Base-by-base conservation (phyloP, 179 eudicot species). In the Nepenthes alata region DNA sequence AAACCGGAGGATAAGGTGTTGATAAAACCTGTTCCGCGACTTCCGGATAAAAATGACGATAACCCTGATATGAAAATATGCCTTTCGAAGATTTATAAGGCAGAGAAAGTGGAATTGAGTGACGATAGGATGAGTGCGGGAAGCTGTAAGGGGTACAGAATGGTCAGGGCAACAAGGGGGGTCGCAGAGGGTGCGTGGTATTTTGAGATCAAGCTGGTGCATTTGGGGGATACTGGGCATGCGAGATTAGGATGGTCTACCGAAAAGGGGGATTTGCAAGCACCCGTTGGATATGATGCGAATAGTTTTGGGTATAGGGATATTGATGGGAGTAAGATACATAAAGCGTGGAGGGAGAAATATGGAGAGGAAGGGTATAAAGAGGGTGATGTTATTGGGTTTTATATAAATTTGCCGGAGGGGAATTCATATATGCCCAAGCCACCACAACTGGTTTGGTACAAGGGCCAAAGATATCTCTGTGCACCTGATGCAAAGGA, bases 261-360 rank as follows among this genome's bases (percentile, higher is more conserved):
- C 0, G 98, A 93, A 75, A 89, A 87, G 47, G 98, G 97, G 71
- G 98, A 93, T 58, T 80, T 93, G 86, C 98, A 93, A 68, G 98
- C 95, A 5, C 98, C 98, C 0, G 98, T 93, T 41, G 98, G 97
- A 44, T 93, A 87, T 56, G 97, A 93, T 74, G 89, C 72, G 59
- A 83, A 87, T 74, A 87, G 97, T 70, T 93, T 74, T 37, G 98
- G 98, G 58, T 93, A 85, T 71, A 78, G 98, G 75, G 98, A 93
- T 77, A 76, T 90, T 69, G 98, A 93, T 79, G 98, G 98, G 71
- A 74, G 83, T 72, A 93, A 93, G 76, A 74, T 93, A 66, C 97
- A 93, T 55, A 87, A 83, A 80, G 98, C 98, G 36, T 67, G 81
- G 83, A 85, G 98, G 73, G 91, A 89, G 67, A 79, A 78, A 68